Conservation (phyloP, 129 eudicot species). For the Erigeron canadensis region DNA sequence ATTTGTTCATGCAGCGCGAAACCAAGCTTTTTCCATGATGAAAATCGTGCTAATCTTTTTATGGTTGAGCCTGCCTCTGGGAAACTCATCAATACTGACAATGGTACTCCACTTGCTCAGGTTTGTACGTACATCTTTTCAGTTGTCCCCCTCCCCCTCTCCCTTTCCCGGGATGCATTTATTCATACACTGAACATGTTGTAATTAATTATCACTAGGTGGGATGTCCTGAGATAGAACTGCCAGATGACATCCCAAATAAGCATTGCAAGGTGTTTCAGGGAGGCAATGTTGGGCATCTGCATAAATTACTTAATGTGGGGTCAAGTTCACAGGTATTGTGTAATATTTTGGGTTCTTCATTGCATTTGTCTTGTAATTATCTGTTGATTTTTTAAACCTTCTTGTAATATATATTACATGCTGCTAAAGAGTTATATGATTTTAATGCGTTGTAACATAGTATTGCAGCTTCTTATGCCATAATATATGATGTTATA, state of each 20-base stretch:
- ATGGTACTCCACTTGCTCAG: slow-evolving; percentile 97
- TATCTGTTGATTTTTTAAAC: slow-evolving; percentile 10
- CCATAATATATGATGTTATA: not conserved
- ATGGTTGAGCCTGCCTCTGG: slow-evolving; percentile 86
- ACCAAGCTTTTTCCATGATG: slow-evolving; percentile 95
- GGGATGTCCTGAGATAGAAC: slow-evolving; percentile 47
- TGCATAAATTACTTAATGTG: slow-evolving; percentile 74
- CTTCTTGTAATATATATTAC: not conserved
- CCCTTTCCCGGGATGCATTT: not conserved
- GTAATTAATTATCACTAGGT: slow-evolving; percentile 44
- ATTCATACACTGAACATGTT: not conserved
- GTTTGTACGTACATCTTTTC: slow-evolving; percentile 37
- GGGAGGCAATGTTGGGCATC: slow-evolving; percentile 99
- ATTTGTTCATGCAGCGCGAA: slow-evolving; percentile 59
- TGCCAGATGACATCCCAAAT: slow-evolving; percentile 48
- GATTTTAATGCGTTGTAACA: not conserved
- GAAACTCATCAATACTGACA: slow-evolving; percentile 89
- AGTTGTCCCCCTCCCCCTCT: not conserved
- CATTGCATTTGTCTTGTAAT: not conserved
- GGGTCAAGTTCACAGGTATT: slow-evolving; percentile 94
- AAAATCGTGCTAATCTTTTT: slow-evolving; percentile 80
- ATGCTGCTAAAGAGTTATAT: not conserved
- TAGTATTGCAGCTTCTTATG: not conserved
- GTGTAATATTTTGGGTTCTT: slow-evolving; percentile 6
- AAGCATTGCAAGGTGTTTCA: slow-evolving; percentile 58